Base-by-base conservation (phyloP, 306 rosid genomes). In the Castanea crenata region DNA sequence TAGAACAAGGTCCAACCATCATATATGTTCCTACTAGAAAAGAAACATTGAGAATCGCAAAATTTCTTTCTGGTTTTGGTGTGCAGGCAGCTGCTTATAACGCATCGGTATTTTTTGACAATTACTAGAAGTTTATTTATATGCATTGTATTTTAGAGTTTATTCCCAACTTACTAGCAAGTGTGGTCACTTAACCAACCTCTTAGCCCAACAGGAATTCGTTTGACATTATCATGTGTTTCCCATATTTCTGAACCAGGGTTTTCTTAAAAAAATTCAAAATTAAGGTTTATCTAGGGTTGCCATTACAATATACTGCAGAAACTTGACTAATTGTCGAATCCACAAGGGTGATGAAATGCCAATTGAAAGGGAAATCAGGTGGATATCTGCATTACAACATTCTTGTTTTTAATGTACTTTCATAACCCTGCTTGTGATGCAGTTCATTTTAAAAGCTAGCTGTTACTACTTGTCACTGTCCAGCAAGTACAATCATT, bases 81-180 rank as follows among this genome's bases (percentile, higher is more conserved):
- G 91, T 94, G 84, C 90, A 91, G 83, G 97, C 97, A 74, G 97
- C 99, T 81, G 93, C 99, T 76, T 94, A 94, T 82, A 90, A 94
- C 81, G 99, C 99, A 71, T 89, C 83, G 79, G 97, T 92, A 90
- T 65, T 88, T 73, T n/a, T 55, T 75, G 75, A 34, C 38, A 75
- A 34, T 59, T 61, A 59, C 78, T 35, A 52, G 1, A 64, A 44
- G 73, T 49, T 52, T 38, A 21, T 18, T 21, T 54, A 57, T 16
- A 55, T 64, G 71, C 71, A 34, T 67, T 32, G 12, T 65, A n/a
- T n/a, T 65, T 18, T 67, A 18, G 10, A 19, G 5, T 19, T 32
- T 67, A 3, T 67, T 32, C 19, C 25, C 5, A 5, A 35, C 20
- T 57, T 16, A 46, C 21, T 12, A 19, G 68, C 11, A 12, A 16